Base-by-base conservation (phyloP, 2,329 filamentous ascomycete species). In the Pseudogymnoascus sp. region DNA sequence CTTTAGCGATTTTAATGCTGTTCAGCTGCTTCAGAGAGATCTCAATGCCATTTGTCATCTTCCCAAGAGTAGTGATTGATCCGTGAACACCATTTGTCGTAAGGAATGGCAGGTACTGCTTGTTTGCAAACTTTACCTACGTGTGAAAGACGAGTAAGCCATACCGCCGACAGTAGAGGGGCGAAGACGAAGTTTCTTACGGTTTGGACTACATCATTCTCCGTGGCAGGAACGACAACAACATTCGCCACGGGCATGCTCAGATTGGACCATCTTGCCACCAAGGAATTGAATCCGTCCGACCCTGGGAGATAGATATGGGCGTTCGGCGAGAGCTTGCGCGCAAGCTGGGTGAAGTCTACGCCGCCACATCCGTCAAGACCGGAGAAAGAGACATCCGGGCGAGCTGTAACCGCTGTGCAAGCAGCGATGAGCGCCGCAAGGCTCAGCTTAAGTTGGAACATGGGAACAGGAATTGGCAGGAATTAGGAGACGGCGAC, bases 51-150 rank as follows among this genome's bases (percentile, higher is more conserved):
- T 56, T 7, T 11, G 23, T 62, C 62, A 66, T 63, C 4, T 63
- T 38, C 2, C 64, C 64, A 3, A 68, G 63, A 25, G 64, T 62
- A 10, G 18, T 64, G 59, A 63, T 66, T 33, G 78, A 73, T 3
- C 82, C 83, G 63, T 85, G 83, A 1, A 74, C 77, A 12, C 80
- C 79, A 67, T 80, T 82, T 69, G 75, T 78, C 0, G 81, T 77
- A 2, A 85, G 76, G 65, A 85, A 83, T 0, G 82, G 80, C 2
- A 82, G 63, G 1, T 74, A 67, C 38, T 76, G 70, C 18, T 73
- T 65, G 65, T 79, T 80, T 44, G 82, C 81, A 64, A 75, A 83
- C 70, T 75, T 74, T 44, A 81, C 75, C 78, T 80, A 60, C 62
- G 40, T 16, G 37, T n/a, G 37, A 18, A 25, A 21, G 14, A 60